Evolutionary conservation across 2,329 filamentous ascomycete species (phyloP), one percentile per base, ranked within the genome.

Genomic region (Verticillium tricorpus): DNA sequence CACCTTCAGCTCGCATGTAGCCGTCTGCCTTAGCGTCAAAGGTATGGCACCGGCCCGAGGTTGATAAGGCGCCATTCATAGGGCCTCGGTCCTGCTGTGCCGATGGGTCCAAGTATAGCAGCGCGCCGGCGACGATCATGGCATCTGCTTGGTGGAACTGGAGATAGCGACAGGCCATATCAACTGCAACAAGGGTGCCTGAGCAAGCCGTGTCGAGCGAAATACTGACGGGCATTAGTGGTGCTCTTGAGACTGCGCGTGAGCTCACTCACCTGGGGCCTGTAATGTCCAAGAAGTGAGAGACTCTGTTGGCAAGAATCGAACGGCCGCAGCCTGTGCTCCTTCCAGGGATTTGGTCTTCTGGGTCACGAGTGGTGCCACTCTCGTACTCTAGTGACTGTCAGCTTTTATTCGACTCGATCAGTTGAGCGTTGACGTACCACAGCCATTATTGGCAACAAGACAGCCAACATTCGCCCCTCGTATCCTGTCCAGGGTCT

Each of bases 191-290:
- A n/a, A 87, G 73, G 58, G 80, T 82, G 8, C 78, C 80, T n/a
- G 82, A 85, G 69, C 85, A 88, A 19, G 82, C 85, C 0, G 85
- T 86, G 60, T 87, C 84, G 11, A 87, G 70, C 0, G 82, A 85
- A 69, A 85, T 77, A 66, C 81, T 84, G 0, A 11, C 11, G 8
- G 9, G 17, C 5, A 19, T 60, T 14, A 60, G 50, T 3, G 34
- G 34, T 50, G 11, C 12, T 14, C 22, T 25, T 22, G 14, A 32
- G 14, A 56, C 40, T 12, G 19, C 28, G 8, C 17, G 7, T 4
- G 34, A 39, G 12, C 11, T 3, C 2, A 40, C 39, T 64, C 56
- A 67, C 60, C 59, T 69, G 4, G 72, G 72, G 1, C 72, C 69
- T 0, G 69, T 66, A 56, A 70, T 62, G 35, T 77, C 70, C 15